Base-by-base conservation (phyloP, 1,284 basidiomycete species). In the Moniliophthora roreri region DNA sequence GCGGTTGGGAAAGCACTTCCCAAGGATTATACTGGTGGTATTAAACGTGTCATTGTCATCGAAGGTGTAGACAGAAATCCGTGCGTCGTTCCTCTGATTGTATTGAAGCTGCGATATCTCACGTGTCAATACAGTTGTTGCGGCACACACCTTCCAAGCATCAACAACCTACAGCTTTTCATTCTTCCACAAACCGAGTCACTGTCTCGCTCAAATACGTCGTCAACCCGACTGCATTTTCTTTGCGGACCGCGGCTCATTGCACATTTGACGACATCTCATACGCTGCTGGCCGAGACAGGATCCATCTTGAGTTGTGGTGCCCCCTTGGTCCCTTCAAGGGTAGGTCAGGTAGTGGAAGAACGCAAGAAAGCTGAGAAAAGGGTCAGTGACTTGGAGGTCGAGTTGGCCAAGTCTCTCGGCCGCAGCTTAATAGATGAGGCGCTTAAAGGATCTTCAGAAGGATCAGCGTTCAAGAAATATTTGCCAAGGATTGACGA, bases 31-130 rank as follows among this genome's bases (percentile, higher is more conserved):
- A 81, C 86, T 36, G 80, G 86, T 37, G 91, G 91, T 20, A 85
- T 95, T 8, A 87, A 92, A 62, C 78, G 93, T 16, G 84, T 89
- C 15, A 82, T 93, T 34, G 78, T 87, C 39, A 95, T 95, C 50
- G 87, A 93, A 53, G 84, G 84, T 6, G 76, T 93, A 13, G 91
- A 94, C 67, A 79, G 85, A 37, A 93, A 89, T 66, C 87, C 85
- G 82, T 89, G 66, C 63, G 85, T 72, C 24, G 18, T 57, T 9
- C 6, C n/a, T 11, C 9, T 46, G 8, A 4, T 48, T 50, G 16
- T 15, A 8, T 51, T 18, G 36, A 48, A 50, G 35, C 21, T 2
- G 8, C 32, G 24, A 4, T 24, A 20, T 50, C 4, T 26, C 32
- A 23, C 39, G 34, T 13, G 18, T 55, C 39, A 47, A 50, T 35